These are phyloP conservation scores for Mycena capillaripes DNA, from an alignment of 768 basidiomycete species.

Conservation along the genomic window DNA sequence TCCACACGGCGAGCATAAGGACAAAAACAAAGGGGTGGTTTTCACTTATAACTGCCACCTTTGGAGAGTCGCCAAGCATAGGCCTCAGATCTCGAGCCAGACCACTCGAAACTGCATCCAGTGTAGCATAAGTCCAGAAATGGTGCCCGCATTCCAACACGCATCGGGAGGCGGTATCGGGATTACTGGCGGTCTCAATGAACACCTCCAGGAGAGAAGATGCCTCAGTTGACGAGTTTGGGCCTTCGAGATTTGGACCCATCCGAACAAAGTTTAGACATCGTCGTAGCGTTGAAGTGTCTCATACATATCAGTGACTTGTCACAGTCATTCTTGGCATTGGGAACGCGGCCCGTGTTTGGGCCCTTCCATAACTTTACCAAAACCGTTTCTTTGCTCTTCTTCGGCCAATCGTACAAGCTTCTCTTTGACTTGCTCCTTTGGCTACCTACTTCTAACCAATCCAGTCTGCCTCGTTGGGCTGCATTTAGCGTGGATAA, in stretches of 20 bases:
- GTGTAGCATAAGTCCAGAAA: conserved; percentile 26
- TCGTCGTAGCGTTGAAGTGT: background rate
- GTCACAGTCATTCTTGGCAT: too few species aligned
- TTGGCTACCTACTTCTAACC: too few species aligned
- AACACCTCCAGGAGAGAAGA: conserved; percentile 29
- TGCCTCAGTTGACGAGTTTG: background rate
- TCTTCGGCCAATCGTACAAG: too few species aligned
- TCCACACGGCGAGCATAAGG: conserved; percentile 35
- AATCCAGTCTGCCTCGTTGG: too few species aligned
- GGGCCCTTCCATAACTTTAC: too few species aligned
- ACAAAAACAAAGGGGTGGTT: conserved; percentile 33
- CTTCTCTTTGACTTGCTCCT: too few species aligned
- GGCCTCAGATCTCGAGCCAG: conserved; percentile 10
- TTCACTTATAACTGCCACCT: conserved; percentile 21
- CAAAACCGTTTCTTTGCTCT: too few species aligned
- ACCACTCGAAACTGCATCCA: conserved; percentile 23
- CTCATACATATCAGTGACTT: too few species aligned
- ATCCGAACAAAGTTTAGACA: background rate
- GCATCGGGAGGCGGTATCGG: background rate
- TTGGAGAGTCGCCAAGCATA: background rate
- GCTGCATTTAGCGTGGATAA: too few species aligned
- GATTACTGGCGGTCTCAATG: background rate
- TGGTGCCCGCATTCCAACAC: conserved; percentile 28
- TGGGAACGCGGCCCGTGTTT: too few species aligned
- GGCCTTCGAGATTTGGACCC: background rate